Conservation (phyloP, 495 filamentous ascomycete species). For the Penicillium coprophilum region DNA sequence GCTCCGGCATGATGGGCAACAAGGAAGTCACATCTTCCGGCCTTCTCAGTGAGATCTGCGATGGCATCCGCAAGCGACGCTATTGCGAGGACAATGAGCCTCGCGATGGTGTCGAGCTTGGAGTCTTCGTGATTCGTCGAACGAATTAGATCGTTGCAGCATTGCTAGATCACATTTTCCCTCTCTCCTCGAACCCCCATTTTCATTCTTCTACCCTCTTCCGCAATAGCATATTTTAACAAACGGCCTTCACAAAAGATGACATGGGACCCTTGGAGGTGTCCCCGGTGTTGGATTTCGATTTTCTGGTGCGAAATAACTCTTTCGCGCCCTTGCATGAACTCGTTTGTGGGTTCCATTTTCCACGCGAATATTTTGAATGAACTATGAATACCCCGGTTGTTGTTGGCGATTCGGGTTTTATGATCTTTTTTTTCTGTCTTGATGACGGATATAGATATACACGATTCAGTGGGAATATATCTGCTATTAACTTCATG, state of each 20-base stretch:
- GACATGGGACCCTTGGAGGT: constrained; percentile 22
- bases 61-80: constrained; percentile 55
- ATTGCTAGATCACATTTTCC: neutral
- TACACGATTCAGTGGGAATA: constrained; percentile 20
- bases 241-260: constrained; percentile 18
- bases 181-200: neutral
- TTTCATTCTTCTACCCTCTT: constrained; percentile 21
- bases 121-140: constrained; percentile 61
- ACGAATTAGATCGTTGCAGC: constrained; percentile 31
- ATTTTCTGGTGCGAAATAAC: constrained; percentile 15
- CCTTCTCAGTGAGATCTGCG: constrained; percentile 62
- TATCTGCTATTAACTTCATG: constrained; percentile 3
- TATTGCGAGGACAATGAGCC: constrained; percentile 47
- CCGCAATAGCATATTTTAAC: constrained; percentile 25
- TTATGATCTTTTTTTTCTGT: constrained; percentile 27
- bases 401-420: constrained; percentile 32
- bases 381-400: constrained; percentile 41
- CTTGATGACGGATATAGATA: constrained; percentile 28
- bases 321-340: constrained; percentile 22
- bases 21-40: constrained; percentile 53
- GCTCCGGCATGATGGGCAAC: constrained; percentile 31
- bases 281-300: constrained; percentile 25
- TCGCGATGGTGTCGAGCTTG: constrained; percentile 57
- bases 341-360: constrained; percentile 15
- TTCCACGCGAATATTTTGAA: constrained; percentile 12